Evolutionary conservation across 345 rosid species (phyloP).

Genomic region (Arabis alpina): DNA sequence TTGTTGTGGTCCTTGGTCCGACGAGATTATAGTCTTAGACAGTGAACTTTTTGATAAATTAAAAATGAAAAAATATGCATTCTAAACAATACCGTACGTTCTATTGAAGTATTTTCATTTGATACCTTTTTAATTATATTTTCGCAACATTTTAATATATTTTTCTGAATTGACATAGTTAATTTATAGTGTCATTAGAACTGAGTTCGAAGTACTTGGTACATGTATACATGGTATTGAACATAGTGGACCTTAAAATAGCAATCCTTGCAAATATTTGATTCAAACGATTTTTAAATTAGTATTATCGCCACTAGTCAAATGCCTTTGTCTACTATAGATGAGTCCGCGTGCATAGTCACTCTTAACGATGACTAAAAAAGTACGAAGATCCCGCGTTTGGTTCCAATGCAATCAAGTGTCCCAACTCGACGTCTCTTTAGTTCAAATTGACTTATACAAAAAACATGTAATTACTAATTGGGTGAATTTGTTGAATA

Average conservation of each 20-base stretch:
- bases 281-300: not conserved
- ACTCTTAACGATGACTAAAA: slow-evolving; percentile 30
- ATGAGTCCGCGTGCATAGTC: slow-evolving; percentile 37
- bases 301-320: slow-evolving; percentile 12
- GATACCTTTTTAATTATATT: too few relatives aligned
- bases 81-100: too few relatives aligned
- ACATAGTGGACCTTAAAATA: slow-evolving; percentile 11
- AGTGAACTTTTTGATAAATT: too few relatives aligned
- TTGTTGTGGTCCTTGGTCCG: too few relatives aligned
- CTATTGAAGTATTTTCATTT: too few relatives aligned
- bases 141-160: too few relatives aligned
- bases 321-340: not conserved
- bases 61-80: too few relatives aligned
- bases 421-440: slow-evolving; percentile 23
- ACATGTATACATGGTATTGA: not conserved
- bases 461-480: too few relatives aligned
- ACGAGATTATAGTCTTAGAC: too few relatives aligned
- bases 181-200: not conserved
- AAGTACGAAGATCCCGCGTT: slow-evolving; percentile 38
- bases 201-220: not conserved
- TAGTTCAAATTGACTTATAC: slow-evolving; percentile 11
- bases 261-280: not conserved
- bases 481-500: too few relatives aligned
- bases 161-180: too few relatives aligned
- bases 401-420: slow-evolving; percentile 39